These are phyloP conservation scores for Chlorencoelia australis DNA, from an alignment of 2,329 filamentous ascomycete species.

Conservation along the genomic window DNA sequence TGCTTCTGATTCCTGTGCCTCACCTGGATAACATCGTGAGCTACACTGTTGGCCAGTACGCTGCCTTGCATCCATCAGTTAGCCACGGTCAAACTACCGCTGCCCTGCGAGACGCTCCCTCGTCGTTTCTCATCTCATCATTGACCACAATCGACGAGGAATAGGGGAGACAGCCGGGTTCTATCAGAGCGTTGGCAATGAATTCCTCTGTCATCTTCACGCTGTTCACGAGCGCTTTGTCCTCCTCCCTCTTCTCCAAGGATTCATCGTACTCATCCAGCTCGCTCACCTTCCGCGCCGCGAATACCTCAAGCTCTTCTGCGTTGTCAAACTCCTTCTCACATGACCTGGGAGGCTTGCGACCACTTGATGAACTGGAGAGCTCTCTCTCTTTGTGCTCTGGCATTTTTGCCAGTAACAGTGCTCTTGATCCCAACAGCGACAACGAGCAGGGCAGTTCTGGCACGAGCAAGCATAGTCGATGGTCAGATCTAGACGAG, in stretches of 20 bases:
- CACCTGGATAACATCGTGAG: too few relatives aligned
- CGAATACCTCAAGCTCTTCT: slow-evolving; percentile 14
- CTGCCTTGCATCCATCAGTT: too few relatives aligned
- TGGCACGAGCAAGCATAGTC: too few relatives aligned
- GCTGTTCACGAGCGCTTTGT: slow-evolving; percentile 23
- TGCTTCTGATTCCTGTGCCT: too few relatives aligned
- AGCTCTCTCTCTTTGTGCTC: slow-evolving; percentile 11
- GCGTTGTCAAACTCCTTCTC: slow-evolving; percentile 10
- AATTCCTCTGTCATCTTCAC: slow-evolving; percentile 21
- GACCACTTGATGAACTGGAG: slow-evolving; percentile 13
- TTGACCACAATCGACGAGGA: slow-evolving; percentile 9
- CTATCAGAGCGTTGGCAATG: slow-evolving; percentile 6
- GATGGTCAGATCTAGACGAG: too few relatives aligned
- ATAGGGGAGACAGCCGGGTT: slow-evolving; percentile 5
- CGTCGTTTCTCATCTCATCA: slow-evolving; percentile 8
- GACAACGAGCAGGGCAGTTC: too few relatives aligned
- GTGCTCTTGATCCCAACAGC: too few relatives aligned
- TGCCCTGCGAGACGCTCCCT: too few relatives aligned
- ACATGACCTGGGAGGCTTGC: slow-evolving; percentile 12
- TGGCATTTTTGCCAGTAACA: slow-evolving; percentile 11
- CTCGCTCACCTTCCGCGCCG: slow-evolving; percentile 21
- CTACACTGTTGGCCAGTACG: too few relatives aligned
- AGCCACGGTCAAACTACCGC: too few relatives aligned
- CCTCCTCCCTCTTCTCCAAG: slow-evolving; percentile 25
- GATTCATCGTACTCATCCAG: slow-evolving; percentile 25